Evolutionary conservation across 2,329 filamentous ascomycete species (phyloP).

Genomic region (Hortaea werneckii): DNA sequence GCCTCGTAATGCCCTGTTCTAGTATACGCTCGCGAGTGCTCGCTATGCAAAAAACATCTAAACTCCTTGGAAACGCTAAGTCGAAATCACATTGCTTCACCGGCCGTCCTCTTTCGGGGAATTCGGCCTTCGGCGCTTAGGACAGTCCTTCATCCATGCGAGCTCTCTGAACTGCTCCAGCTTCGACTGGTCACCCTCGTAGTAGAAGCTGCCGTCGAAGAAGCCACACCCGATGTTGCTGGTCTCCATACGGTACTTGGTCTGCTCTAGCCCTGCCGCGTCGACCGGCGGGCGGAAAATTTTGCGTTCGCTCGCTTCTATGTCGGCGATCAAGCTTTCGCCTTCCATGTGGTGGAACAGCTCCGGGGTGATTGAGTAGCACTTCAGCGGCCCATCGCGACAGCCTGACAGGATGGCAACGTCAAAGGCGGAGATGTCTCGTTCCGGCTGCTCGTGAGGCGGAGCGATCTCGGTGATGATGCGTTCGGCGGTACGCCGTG

Average conservation of each 20-base stretch:
- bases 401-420: slow-evolving; percentile 29
- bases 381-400: slow-evolving; percentile 23
- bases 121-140: background rate
- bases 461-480: slow-evolving; percentile 29
- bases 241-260: slow-evolving; percentile 14
- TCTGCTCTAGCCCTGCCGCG: slow-evolving; percentile 12
- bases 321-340: slow-evolving; percentile 28
- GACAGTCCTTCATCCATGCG: background rate
- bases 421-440: slow-evolving; percentile 28
- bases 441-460: slow-evolving; percentile 23
- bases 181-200: slow-evolving; percentile 21
- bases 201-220: slow-evolving; percentile 30
- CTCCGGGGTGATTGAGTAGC: slow-evolving; percentile 28
- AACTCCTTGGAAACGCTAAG: background rate
- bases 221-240: slow-evolving; percentile 30
- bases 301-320: slow-evolving; percentile 17
- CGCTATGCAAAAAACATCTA: background rate
- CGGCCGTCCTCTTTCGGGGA: background rate
- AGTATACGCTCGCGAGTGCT: background rate
- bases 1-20: background rate
- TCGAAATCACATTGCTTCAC: background rate
- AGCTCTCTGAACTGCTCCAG: slow-evolving; percentile 25
- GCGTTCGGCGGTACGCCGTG: slow-evolving; percentile 24
- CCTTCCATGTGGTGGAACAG: slow-evolving; percentile 30
- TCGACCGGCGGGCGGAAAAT: slow-evolving; percentile 18